Evolutionary conservation across 2,329 filamentous ascomycete genomes (phyloP), one percentile per base, ranked within the genome.

Genomic region (Leptographium lundbergii): DNA sequence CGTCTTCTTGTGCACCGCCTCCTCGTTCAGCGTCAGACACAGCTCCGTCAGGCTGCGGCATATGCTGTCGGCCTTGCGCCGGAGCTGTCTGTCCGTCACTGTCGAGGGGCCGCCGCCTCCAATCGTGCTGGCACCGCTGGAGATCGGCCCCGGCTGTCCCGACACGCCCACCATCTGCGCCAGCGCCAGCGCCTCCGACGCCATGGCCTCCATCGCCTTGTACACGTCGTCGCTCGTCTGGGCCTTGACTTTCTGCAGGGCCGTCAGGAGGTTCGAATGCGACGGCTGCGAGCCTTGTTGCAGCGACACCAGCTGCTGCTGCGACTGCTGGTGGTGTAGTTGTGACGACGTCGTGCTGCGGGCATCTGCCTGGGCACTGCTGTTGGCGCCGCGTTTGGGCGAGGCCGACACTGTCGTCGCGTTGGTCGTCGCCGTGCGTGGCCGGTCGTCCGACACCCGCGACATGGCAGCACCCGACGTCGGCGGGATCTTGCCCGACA

Each of bases 41-140:
- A 99, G 78, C 71, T 99, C 94, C 0, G 92, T 97, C 64, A 99
- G 74, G 67, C 88, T 94, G 58, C 92, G 87, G 70, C 94, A 97
- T 69, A 99, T 84, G 67, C 88, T 91, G 69, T 99, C 92, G 32
- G 90, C 89, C 71, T 96, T 96, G 62, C 92, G 84, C 55, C 91
- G 84, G 19, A 96, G 78, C 69, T 95, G 89, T 56, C 94, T 84
- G 69, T 99, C 92, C 1, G 88, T 86, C 13, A 85, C 73, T 0
- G 76, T 76, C 14, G 74, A 71, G 27, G 68, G 66, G 54, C 67
- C 63, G 56, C 73, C 72, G 39, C 74, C 72, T 34, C 85, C 82
- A 60, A 85, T 80, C 56, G 79, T 76, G 66, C 85, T 86, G 14
- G 82, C 81, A 51, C 81, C 83, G 61, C 86, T 85, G 0, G 86